These are phyloP conservation scores for Aureobasidium sp. DNA, from an alignment of 2,329 filamentous ascomycete genomes.

Conservation along the genomic window DNA sequence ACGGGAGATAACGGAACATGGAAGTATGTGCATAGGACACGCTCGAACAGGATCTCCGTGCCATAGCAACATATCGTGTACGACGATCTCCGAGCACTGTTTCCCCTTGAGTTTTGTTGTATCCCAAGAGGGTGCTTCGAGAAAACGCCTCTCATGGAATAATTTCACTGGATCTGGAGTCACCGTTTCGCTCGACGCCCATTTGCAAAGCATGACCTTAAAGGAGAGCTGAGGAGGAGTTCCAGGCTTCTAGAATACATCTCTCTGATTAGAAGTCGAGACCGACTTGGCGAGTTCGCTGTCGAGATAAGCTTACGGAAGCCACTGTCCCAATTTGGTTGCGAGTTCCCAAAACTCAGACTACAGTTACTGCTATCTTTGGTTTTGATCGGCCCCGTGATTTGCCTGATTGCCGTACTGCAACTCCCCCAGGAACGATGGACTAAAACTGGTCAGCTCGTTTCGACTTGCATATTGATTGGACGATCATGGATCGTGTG, in stretches of 20 bases:
- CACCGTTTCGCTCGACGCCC: not conserved
- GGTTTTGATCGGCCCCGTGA: not conserved
- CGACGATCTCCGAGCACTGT: not conserved
- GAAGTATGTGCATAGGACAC: not conserved
- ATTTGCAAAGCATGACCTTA: not conserved
- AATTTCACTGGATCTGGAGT: not conserved
- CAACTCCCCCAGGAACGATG: constrained; percentile 6
- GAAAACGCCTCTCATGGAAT: not conserved
- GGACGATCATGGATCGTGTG: not conserved
- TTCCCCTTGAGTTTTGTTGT: not conserved
- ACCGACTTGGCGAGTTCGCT: not conserved
- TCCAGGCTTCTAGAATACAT: not conserved
- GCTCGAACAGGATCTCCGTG: not conserved
- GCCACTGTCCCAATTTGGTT: constrained; percentile 4
- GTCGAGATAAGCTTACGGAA: constrained; percentile 9
- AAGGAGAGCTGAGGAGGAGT: not conserved
- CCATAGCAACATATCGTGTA: not conserved
- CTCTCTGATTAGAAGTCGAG: not conserved
- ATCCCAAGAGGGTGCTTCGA: not conserved
- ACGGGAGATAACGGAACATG: not conserved
- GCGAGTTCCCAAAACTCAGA: constrained; percentile 2
- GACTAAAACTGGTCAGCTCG: constrained; percentile 10
- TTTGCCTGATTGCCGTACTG: not conserved
- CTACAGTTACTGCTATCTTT: not conserved
- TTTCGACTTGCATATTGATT: not conserved